These are phyloP conservation scores for Eutrema salsugineum DNA, from an alignment of 441 rosid genomes.

Conservation along the genomic window DNA sequence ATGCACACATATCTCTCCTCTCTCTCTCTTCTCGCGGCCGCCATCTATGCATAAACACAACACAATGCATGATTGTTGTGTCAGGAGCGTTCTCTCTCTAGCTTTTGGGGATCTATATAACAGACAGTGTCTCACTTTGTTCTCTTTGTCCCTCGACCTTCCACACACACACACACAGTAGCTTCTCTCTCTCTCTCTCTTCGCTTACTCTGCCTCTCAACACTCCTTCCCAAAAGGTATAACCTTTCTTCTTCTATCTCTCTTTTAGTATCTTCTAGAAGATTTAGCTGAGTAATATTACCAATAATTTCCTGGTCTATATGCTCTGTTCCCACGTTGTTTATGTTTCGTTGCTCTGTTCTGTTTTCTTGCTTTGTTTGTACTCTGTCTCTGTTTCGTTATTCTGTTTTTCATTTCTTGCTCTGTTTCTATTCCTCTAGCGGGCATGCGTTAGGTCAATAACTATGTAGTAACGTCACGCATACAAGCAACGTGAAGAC, in stretches of 20 bases:
- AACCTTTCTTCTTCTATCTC: constrained; percentile 16
- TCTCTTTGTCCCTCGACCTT: constrained; percentile 54
- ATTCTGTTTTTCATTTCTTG: background rate
- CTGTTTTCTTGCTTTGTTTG: background rate
- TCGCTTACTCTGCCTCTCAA: constrained; percentile 36
- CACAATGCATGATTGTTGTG: constrained; percentile 96
- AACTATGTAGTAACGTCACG: constrained; percentile 20
- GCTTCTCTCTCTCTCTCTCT: background rate
- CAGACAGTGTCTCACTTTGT: constrained; percentile 33
- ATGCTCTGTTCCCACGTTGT: background rate
- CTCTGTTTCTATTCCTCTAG: background rate
- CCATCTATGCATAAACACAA: constrained; percentile 76
- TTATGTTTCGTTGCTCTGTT: background rate
- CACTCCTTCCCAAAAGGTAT: constrained; percentile 41
- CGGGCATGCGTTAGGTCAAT: background rate
- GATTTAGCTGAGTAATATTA: background rate
- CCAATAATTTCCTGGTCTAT: background rate
- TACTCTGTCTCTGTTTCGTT: background rate
- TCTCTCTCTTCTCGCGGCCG: constrained; percentile 61
- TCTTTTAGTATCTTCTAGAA: constrained; percentile 5
- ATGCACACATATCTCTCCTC: constrained; percentile 11
- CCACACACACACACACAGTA: constrained; percentile 14
- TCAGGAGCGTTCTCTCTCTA: constrained; percentile 50
- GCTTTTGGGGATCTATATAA: constrained; percentile 51
- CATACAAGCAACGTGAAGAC: constrained; percentile 23